Evolutionary conservation across 768 basidiomycete genomes (phyloP).

Genomic region (Phlebiopsis flavidoalba): DNA sequence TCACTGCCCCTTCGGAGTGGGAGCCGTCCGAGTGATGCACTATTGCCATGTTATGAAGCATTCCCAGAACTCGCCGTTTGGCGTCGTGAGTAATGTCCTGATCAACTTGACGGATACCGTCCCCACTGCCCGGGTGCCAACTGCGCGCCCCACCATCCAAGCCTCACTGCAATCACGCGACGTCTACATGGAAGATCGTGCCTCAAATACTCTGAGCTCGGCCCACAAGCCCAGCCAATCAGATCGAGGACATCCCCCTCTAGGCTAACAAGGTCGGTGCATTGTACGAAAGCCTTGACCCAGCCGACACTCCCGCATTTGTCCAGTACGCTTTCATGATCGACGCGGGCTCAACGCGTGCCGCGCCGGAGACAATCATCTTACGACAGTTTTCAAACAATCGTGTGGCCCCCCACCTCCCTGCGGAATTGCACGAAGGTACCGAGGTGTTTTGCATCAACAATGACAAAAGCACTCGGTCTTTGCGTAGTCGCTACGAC

Average conservation of each 20-base stretch:
- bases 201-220: conserved; percentile 16
- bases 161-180: conserved; percentile 6
- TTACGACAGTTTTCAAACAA: conserved; percentile 93
- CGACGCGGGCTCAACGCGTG: conserved; percentile 97
- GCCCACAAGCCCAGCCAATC: conserved; percentile 61
- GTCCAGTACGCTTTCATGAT: conserved; percentile 96
- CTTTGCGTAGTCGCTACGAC: too few species aligned
- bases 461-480: too few species aligned
- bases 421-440: too few species aligned
- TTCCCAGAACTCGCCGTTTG: conserved; percentile 5
- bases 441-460: too few species aligned
- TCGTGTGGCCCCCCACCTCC: too few species aligned
- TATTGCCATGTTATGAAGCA: neutral
- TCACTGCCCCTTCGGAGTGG: neutral
- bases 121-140: conserved; percentile 1
- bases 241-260: conserved; percentile 75
- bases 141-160: neutral
- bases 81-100: neutral
- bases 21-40: neutral
- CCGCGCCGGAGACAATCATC: conserved; percentile 94
- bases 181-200: conserved; percentile 13
- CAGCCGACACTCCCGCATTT: conserved; percentile 41
- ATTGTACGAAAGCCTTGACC: conserved; percentile 63
- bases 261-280: conserved; percentile 61
- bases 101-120: neutral